Evolutionary conservation across 495 filamentous ascomycete species (phyloP).

Genomic region (Talaromyces trachyspermus): DNA sequence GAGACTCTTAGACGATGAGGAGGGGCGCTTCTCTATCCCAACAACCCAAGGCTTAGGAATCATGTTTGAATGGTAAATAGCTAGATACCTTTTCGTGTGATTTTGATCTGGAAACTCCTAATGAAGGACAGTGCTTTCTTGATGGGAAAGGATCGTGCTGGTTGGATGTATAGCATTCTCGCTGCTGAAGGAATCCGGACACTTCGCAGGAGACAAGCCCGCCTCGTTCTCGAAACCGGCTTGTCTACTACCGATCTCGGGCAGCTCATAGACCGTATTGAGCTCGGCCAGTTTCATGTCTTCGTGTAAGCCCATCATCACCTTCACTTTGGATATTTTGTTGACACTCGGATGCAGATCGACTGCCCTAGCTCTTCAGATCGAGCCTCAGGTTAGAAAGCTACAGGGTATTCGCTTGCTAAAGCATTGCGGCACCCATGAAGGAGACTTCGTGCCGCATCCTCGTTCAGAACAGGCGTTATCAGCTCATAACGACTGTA

Average conservation of each 20-base stretch:
- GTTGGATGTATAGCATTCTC: slow-evolving; percentile 23
- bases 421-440: not conserved
- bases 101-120: not conserved
- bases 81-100: not conserved
- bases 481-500: slow-evolving; percentile 12
- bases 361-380: not conserved
- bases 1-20: slow-evolving; percentile 20
- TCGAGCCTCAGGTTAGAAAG: not conserved
- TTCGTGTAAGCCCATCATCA: not conserved
- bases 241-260: not conserved
- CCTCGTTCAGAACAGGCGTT: slow-evolving; percentile 5
- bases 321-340: not conserved
- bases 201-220: slow-evolving; percentile 2
- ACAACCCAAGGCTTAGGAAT: slow-evolving; percentile 22
- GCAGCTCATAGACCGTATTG: slow-evolving; percentile 1
- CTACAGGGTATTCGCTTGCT: not conserved
- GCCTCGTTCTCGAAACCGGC: slow-evolving; percentile 1
- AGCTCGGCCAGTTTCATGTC: slow-evolving; percentile 3
- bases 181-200: slow-evolving; percentile 3
- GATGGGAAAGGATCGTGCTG: slow-evolving; percentile 25
- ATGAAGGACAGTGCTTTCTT: slow-evolving; percentile 18
- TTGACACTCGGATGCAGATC: not conserved
- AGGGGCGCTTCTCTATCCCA: slow-evolving; percentile 19
- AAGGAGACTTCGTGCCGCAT: slow-evolving; percentile 11
- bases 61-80: slow-evolving; percentile 18